Evolutionary conservation across 164 flowering plant species (phyloP), one percentile per base, ranked within the genome.

Genomic region (Aristolochia contorta): DNA sequence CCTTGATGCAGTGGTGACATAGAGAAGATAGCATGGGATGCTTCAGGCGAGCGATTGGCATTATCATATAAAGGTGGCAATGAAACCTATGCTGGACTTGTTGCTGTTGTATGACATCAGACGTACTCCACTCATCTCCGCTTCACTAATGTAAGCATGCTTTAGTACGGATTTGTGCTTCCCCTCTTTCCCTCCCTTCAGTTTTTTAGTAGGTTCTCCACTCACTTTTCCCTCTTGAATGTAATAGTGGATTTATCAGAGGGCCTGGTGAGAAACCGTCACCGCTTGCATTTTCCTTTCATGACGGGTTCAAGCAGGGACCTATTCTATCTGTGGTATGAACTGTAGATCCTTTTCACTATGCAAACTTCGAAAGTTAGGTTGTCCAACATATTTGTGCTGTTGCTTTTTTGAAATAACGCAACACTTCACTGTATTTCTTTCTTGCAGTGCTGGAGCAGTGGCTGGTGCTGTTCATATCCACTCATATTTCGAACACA

Each of bases 11-110:
- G 99, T 56, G 73, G 66, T 59, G 78, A 83, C 22, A 82, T 93
- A 77, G 97, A 88, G 74, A 93, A 82, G 81, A 77, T 90, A 65
- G 96, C 96, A 0, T 94, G 99, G 97, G 96, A 90, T 84, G 87
- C 84, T 72, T 82, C 97, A 43, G 99, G 99, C 57, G 97, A 94
- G 75, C 75, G 97, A 46, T 70, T 94, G 62, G 99, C 96, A 54
- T 55, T 94, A 61, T 86, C 95, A 25, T 91, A 72, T 62, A 82
- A 71, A 79, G 95, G 81, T 60, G 88, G 92, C 12, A 83, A 86
- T 77, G 93, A 85, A 41, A 53, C 58, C 37, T 88, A 88, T 79
- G 71, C 59, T 57, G 97, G 99, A 52, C 90, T 91, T 27, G 74
- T 94, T 66, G 95, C 93, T 57, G 61, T 94, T n/a, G 56, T 94